These are phyloP conservation scores for Picochlorum sp. DNA, from an alignment of 139 green algal species.

Conservation along the genomic window DNA sequence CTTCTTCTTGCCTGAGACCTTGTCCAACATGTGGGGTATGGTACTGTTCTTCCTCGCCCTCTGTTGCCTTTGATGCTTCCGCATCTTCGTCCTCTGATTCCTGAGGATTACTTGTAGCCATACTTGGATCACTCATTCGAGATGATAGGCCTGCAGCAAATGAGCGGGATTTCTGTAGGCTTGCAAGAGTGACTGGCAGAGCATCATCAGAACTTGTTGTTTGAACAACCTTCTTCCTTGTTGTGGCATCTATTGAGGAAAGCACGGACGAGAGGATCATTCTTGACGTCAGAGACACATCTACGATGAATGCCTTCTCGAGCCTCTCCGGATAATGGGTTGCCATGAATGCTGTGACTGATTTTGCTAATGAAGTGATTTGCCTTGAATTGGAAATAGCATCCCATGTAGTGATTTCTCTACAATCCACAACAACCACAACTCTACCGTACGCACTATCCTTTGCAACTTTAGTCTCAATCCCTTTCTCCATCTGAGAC, in stretches of 20 bases:
- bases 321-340: constrained; percentile 33
- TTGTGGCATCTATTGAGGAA: constrained; percentile 20
- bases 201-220: constrained; percentile 4
- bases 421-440: constrained; percentile 29
- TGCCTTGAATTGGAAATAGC: constrained; percentile 19
- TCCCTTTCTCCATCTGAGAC: constrained; percentile 17
- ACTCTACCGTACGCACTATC: constrained; percentile 6
- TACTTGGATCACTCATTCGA: not conserved
- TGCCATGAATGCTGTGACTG: constrained; percentile 21
- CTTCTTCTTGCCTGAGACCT: no score
- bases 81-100: not conserved
- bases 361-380: constrained; percentile 26
- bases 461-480: not conserved
- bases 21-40: not conserved
- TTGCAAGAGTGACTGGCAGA: constrained; percentile 24
- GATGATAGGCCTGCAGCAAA: not conserved
- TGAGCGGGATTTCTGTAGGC: constrained; percentile 14
- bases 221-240: constrained; percentile 22
- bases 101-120: not conserved
- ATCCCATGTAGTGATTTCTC: constrained; percentile 12
- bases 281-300: constrained; percentile 25
- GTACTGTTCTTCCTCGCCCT: not conserved
- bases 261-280: constrained; percentile 24
- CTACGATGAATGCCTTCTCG: constrained; percentile 34
- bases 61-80: not conserved